phyloP scores from a whole-genome alignment of 176 grass and related monocot genomes.

The Areca catechu region DNA sequence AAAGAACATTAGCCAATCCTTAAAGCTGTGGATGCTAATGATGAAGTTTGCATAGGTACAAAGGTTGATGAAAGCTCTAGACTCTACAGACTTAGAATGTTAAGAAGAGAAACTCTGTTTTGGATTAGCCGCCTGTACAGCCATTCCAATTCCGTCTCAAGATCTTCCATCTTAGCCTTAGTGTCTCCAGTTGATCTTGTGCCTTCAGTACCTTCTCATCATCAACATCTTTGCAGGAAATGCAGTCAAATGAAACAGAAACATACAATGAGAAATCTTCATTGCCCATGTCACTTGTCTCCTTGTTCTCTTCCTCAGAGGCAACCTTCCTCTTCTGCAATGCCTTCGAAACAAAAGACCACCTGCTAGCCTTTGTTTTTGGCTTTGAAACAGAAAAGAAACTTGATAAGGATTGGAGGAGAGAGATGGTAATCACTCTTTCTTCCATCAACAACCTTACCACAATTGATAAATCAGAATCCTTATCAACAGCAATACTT shows the following conservation, averaged over 20 bases:
- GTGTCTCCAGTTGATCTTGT: background rate
- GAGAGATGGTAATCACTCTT: conserved; percentile 6
- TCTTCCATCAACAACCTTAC: background rate
- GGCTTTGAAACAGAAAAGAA: background rate
- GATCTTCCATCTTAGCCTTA: background rate
- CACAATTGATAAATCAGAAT: background rate
- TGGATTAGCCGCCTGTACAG: conserved; percentile 8
- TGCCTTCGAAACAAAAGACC: background rate
- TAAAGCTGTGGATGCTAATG: no score
- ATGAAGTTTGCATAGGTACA: no score
- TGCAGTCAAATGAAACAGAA: background rate
- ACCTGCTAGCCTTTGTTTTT: background rate
- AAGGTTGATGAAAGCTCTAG: background rate
- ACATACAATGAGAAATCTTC: no score
- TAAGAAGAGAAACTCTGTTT: conserved; percentile 15
- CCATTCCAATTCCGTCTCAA: conserved; percentile 10
- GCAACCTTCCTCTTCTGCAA: conserved; percentile 3
- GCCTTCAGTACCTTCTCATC: background rate
- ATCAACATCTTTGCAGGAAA: background rate
- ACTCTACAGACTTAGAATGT: conserved; percentile 5
- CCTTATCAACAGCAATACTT: background rate
- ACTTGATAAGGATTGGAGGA: background rate
- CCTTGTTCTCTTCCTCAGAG: background rate
- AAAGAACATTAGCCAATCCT: no score
- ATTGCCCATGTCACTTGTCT: background rate